A percentile compares a stretch with the other conserved stretches of the same genome.
Conservation (phyloP, 257 asterid species). For the Rubia yunnanensis region DNA sequence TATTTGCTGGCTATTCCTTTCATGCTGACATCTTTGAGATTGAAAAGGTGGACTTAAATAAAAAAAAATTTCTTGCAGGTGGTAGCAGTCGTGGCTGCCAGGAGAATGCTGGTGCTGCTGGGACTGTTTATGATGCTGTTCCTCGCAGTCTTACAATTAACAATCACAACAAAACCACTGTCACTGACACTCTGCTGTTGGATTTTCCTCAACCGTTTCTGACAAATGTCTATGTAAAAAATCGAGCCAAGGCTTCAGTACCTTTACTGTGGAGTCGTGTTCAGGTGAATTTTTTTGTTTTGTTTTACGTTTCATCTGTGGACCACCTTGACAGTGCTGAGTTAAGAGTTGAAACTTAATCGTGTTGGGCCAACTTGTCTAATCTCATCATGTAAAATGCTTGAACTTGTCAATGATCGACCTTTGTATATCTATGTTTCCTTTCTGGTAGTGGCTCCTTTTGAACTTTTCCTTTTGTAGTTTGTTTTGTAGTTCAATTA, state of each 20-base stretch:
- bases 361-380: not conserved
- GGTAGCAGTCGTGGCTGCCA: conserved; percentile 91
- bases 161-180: conserved; percentile 70
- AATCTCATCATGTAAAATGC: no score
- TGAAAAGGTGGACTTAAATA: conserved; percentile 15
- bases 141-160: conserved; percentile 90
- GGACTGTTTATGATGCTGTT: conserved; percentile 90
- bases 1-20: not conserved
- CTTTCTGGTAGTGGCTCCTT: not conserved
- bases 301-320: not conserved
- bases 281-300: conserved; percentile 45
- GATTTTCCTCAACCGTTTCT: conserved; percentile 89
- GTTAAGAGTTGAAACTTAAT: not conserved
- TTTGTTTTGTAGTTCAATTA: not conserved
- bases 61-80: conserved; percentile 43
- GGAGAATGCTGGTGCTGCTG: conserved; percentile 97
- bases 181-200: conserved; percentile 87
- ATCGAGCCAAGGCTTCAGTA: conserved; percentile 86
- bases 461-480: not conserved
- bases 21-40: not conserved
- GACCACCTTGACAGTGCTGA: not conserved
- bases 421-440: not conserved
- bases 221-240: conserved; percentile 72
- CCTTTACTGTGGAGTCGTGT: conserved; percentile 99
- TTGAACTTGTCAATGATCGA: not conserved